Percentiles rank a stretch among this genome's conserved stretches.
phyloP scores from a whole-genome alignment of 2,329 filamentous ascomycete species.

The Bipolaris cookei region DNA sequence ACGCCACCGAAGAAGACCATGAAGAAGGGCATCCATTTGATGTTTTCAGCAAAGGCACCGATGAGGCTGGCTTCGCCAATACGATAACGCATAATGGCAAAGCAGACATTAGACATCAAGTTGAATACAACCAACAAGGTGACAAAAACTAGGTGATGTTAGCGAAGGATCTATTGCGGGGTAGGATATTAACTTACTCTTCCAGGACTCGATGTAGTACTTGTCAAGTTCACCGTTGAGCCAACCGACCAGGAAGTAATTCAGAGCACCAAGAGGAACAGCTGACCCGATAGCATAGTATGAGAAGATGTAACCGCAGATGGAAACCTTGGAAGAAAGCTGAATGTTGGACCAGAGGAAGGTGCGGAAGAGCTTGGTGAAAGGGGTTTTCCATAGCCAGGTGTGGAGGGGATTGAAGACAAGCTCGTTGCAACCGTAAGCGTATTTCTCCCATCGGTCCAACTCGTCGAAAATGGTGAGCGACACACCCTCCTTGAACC shows the following conservation, averaged over 20 bases:
- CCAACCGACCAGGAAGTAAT: constrained; percentile 75
- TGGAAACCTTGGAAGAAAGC: constrained; percentile 70
- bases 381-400: constrained; percentile 67
- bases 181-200: constrained; percentile 47
- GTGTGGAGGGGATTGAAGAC: constrained; percentile 70
- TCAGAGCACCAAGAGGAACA: constrained; percentile 67
- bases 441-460: constrained; percentile 72
- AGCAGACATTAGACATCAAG: constrained; percentile 62
- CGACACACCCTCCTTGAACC: constrained; percentile 75
- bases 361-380: constrained; percentile 67
- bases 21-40: constrained; percentile 69
- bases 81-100: constrained; percentile 68
- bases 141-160: constrained; percentile 62
- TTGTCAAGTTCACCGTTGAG: constrained; percentile 76
- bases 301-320: constrained; percentile 71
- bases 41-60: constrained; percentile 60
- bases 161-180: not conserved
- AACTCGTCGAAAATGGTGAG: constrained; percentile 75
- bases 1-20: constrained; percentile 82
- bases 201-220: constrained; percentile 76
- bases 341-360: constrained; percentile 67
- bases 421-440: constrained; percentile 72
- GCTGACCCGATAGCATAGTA: constrained; percentile 73
- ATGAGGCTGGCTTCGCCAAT: constrained; percentile 61
- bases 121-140: constrained; percentile 69